Evolutionary conservation across 1,284 basidiomycete species (phyloP).

Genomic region (Lignosus rhinocerotis): DNA sequence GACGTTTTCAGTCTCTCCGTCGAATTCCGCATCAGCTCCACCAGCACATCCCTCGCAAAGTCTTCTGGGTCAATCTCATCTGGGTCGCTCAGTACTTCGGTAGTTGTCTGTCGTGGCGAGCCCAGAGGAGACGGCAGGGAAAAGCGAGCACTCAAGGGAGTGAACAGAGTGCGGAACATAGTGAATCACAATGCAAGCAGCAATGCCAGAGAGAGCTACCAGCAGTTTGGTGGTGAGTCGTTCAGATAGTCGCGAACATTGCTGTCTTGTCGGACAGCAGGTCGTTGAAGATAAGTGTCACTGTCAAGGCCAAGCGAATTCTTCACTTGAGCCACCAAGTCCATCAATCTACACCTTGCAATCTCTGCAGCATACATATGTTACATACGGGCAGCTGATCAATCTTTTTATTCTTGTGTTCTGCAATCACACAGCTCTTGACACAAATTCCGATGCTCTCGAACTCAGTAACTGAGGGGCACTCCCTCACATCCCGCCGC

Average conservation of each 20-base stretch:
- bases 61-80: conserved; percentile 61
- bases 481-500: too few relatives aligned
- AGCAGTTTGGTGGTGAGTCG: conserved; percentile 12
- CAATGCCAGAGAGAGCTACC: conserved; percentile 8
- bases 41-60: conserved; percentile 68
- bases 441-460: too few relatives aligned
- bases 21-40: conserved; percentile 68
- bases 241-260: conserved; percentile 16
- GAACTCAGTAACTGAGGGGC: too few relatives aligned
- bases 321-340: conserved; percentile 18
- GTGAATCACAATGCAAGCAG: not conserved
- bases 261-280: conserved; percentile 6
- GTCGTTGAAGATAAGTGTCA: conserved; percentile 5
- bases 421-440: too few relatives aligned
- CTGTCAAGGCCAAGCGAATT: not conserved
- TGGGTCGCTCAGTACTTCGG: conserved; percentile 31
- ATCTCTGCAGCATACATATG: not conserved
- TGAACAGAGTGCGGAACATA: conserved; percentile 39
- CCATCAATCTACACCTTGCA: not conserved
- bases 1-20: conserved; percentile 65
- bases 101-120: conserved; percentile 23
- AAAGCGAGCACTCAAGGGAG: conserved; percentile 38
- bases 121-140: conserved; percentile 24
- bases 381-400: too few relatives aligned
- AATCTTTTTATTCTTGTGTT: too few relatives aligned